Evolutionary conservation across 2,329 filamentous ascomycete species (phyloP).

Genomic region (Apiospora pterosperma): DNA sequence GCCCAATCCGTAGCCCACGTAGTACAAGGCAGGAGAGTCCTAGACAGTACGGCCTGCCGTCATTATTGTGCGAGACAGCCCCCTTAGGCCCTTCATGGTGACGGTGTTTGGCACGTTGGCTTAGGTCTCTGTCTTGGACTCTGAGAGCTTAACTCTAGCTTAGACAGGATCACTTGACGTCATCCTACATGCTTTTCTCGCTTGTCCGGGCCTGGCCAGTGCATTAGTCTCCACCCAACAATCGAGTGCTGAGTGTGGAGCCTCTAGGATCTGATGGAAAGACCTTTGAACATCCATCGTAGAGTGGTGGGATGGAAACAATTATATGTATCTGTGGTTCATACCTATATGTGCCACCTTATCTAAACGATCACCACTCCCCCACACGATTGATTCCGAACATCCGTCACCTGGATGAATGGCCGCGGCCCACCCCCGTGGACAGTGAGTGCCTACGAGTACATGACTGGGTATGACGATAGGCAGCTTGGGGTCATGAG

Average conservation of each 20-base stretch:
- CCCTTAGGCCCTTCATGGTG: background rate
- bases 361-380: no score
- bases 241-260: background rate
- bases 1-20: background rate
- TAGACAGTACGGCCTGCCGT: background rate
- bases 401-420: no score
- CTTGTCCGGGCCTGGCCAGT: background rate
- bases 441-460: background rate
- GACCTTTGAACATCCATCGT: no score
- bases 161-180: background rate
- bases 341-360: no score
- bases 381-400: no score
- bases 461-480: background rate
- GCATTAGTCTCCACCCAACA: background rate
- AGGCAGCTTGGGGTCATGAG: background rate
- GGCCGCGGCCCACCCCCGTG: no score
- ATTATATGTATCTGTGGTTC: no score
- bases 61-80: background rate
- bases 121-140: background rate
- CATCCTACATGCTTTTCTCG: background rate
- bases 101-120: background rate
- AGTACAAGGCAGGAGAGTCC: no score
- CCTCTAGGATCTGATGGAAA: background rate
- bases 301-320: background rate
- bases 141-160: background rate